A percentile compares a stretch with the other conserved stretches of the same genome.
Conservation (phyloP, 371 early-diverging fungal species). For the Syncephalastrum contaminatum region DNA sequence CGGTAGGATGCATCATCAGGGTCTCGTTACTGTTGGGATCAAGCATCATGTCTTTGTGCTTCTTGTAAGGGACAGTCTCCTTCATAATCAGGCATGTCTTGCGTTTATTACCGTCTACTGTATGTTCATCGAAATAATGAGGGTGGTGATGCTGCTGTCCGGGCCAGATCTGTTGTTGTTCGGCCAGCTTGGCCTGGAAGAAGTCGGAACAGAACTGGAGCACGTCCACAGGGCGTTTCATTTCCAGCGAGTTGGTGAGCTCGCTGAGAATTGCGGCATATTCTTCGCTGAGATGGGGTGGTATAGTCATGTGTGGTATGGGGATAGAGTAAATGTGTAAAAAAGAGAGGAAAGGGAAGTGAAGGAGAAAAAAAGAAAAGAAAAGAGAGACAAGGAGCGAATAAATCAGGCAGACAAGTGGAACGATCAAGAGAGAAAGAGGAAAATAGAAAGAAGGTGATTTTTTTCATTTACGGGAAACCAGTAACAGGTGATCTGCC, state of each 20-base stretch:
- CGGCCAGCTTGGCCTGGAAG: slow-evolving; percentile 65
- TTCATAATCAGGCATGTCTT: too few relatives aligned
- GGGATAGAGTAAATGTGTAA: too few relatives aligned
- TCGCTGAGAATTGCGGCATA: slow-evolving; percentile 13
- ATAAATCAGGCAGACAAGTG: neutral
- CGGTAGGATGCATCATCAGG: slow-evolving; percentile 9
- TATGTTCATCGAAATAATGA: too few relatives aligned
- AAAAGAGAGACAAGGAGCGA: neutral
- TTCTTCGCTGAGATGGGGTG: slow-evolving; percentile 9
- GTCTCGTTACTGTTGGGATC: slow-evolving; percentile 2
- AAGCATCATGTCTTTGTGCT: slow-evolving; percentile 8
- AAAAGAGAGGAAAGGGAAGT: slow-evolving; percentile 8
- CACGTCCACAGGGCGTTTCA: slow-evolving; percentile 57
- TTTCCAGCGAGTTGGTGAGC: slow-evolving; percentile 6
- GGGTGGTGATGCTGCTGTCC: neutral
- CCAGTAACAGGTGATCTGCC: too few relatives aligned
- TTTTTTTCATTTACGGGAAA: too few relatives aligned
- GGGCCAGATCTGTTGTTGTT: slow-evolving; percentile 41
- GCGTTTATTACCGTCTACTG: too few relatives aligned
- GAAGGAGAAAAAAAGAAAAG: slow-evolving; percentile 7
- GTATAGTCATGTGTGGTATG: slow-evolving; percentile 4
- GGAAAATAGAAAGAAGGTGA: too few relatives aligned
- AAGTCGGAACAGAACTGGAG: slow-evolving; percentile 83
- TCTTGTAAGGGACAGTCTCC: neutral
- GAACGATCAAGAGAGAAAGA: too few relatives aligned